Evolutionary conservation across 139 green algal species (phyloP).

Genomic region (Haematococcus sp.): DNA sequence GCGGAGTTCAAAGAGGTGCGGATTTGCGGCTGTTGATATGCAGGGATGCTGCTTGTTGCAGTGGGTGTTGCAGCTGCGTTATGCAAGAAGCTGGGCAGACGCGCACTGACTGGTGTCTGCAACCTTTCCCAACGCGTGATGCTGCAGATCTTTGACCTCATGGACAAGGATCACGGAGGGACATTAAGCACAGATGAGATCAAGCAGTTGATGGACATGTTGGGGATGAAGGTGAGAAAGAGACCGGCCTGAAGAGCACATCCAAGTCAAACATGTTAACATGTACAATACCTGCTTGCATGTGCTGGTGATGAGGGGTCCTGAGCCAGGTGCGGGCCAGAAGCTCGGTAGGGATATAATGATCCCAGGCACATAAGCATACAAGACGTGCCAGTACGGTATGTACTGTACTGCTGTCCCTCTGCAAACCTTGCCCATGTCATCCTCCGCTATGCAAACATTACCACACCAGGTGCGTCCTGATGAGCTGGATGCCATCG

Average conservation of each 20-base stretch:
- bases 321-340: too few relatives aligned
- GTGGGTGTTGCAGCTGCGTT: background rate
- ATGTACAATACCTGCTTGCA: too few relatives aligned
- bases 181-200: constrained; percentile 33
- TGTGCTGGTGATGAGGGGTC: too few relatives aligned
- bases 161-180: constrained; percentile 49
- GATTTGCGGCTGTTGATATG: background rate
- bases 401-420: too few relatives aligned
- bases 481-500: constrained; percentile 35
- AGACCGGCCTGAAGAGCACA: background rate
- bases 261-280: background rate
- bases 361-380: too few relatives aligned
- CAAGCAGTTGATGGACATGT: constrained; percentile 39
- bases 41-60: background rate
- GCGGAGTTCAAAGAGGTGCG: constrained; percentile 5
- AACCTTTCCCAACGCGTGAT: background rate
- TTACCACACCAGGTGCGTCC: background rate
- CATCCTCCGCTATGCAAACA: too few relatives aligned
- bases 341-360: too few relatives aligned
- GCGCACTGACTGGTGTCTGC: background rate
- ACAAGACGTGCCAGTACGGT: too few relatives aligned
- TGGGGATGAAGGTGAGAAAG: constrained; percentile 35
- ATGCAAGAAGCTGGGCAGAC: background rate
- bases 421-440: too few relatives aligned
- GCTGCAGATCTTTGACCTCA: constrained; percentile 44